Percentiles rank a stretch among this genome's conserved stretches.
These are phyloP conservation scores for Arthroderma sp. DNA, from an alignment of 2,329 filamentous ascomycete genomes.

Conservation along the genomic window DNA sequence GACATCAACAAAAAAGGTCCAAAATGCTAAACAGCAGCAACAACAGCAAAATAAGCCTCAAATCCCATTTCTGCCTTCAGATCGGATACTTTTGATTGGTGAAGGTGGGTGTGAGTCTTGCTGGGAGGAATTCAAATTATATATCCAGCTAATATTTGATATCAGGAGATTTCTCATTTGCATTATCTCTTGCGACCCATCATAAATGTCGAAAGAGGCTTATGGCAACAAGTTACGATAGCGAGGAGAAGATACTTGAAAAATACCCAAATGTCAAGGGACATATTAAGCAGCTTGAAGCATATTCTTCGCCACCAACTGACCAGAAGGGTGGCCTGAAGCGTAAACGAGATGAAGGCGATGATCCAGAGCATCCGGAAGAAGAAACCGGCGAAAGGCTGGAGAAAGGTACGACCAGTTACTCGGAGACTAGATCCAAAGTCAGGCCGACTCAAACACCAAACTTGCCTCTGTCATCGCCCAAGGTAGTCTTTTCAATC, in stretches of 20 bases:
- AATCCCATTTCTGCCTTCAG: slow-evolving; percentile 31
- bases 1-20: slow-evolving; percentile 10
- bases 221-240: slow-evolving; percentile 37
- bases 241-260: slow-evolving; percentile 39
- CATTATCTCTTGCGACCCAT: slow-evolving; percentile 32
- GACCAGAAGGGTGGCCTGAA: slow-evolving; percentile 6
- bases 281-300: slow-evolving; percentile 41
- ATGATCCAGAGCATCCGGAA: slow-evolving; percentile 1
- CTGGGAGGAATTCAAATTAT: neutral
- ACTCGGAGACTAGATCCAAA: neutral
- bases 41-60: slow-evolving; percentile 21
- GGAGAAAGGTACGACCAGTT: neutral
- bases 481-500: slow-evolving; percentile 32
- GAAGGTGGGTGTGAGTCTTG: slow-evolving; percentile 27
- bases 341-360: slow-evolving; percentile 16
- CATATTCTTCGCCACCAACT: neutral
- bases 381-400: neutral
- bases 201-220: slow-evolving; percentile 30
- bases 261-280: slow-evolving; percentile 64
- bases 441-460: neutral
- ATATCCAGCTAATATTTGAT: neutral
- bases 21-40: neutral
- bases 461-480: slow-evolving; percentile 6
- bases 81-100: slow-evolving; percentile 35
- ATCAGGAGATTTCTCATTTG: slow-evolving; percentile 39